Evolutionary conservation across 148 eudicot genomes (phyloP).

Genomic region (Rhododendron molle): DNA sequence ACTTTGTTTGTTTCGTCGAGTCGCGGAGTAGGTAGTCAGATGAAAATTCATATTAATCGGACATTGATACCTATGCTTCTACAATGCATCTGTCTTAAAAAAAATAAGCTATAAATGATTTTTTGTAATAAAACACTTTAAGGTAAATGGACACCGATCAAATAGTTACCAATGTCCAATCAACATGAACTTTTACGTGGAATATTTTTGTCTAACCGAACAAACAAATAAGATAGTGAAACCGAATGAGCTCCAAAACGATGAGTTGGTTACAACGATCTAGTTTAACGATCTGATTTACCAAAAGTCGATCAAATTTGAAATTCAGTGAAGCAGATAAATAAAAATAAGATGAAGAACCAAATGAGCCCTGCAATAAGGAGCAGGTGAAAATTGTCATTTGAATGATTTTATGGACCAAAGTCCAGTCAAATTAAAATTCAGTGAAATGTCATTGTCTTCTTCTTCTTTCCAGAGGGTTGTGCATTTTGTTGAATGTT

Average conservation of each 20-base stretch:
- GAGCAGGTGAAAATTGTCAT: not conserved
- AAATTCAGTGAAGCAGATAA: not conserved
- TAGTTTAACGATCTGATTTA: not conserved
- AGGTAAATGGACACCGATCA: too few relatives aligned
- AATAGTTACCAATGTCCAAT: too few relatives aligned
- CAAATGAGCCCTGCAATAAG: not conserved
- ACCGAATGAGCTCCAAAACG: not conserved
- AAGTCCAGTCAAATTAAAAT: not conserved
- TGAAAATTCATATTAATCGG: not conserved
- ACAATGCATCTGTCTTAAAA: not conserved
- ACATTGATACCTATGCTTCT: not conserved
- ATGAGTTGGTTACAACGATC: not conserved
- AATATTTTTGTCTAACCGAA: not conserved
- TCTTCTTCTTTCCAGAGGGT: not conserved
- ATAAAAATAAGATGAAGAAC: not conserved
- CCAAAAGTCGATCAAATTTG: not conserved
- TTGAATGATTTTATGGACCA: not conserved
- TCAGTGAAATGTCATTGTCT: not conserved
- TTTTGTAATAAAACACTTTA: too few relatives aligned
- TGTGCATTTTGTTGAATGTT: not conserved
- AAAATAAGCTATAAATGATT: too few relatives aligned
- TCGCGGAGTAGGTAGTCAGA: too few relatives aligned
- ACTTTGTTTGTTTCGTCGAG: too few relatives aligned
- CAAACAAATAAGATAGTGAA: not conserved
- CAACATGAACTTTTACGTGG: too few relatives aligned